Evolutionary conservation across 2,329 filamentous ascomycete species (phyloP).

Genomic region (Penicillium sp.): DNA sequence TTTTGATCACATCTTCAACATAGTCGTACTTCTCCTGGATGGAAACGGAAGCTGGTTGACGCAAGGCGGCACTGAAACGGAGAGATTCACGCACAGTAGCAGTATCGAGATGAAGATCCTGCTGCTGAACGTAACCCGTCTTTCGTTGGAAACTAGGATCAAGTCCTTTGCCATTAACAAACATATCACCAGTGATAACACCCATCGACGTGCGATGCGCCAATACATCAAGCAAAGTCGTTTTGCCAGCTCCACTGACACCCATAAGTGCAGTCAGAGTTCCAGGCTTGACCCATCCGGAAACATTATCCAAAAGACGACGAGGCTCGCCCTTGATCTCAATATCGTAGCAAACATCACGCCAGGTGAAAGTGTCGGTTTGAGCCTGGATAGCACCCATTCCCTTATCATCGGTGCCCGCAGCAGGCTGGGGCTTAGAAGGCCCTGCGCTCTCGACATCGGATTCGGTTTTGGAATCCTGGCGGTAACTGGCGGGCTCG

Average conservation of each 20-base stretch:
- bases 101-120: slow-evolving; percentile 81
- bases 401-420: not conserved
- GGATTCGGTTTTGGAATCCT: slow-evolving; percentile 1
- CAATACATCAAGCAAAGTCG: slow-evolving; percentile 80
- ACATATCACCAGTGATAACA: slow-evolving; percentile 80
- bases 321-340: slow-evolving; percentile 71
- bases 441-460: slow-evolving; percentile 50
- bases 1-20: slow-evolving; percentile 81
- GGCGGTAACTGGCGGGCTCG: slow-evolving; percentile 16
- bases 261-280: slow-evolving; percentile 88
- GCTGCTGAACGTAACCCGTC: slow-evolving; percentile 67
- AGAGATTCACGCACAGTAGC: slow-evolving; percentile 85
- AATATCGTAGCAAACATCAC: slow-evolving; percentile 74
- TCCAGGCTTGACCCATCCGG: slow-evolving; percentile 91
- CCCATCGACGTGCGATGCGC: slow-evolving; percentile 83
- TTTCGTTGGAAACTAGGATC: slow-evolving; percentile 49
- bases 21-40: slow-evolving; percentile 75
- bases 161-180: slow-evolving; percentile 68
- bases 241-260: slow-evolving; percentile 86
- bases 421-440: not conserved
- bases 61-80: slow-evolving; percentile 77
- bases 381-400: slow-evolving; percentile 53
- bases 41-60: slow-evolving; percentile 72
- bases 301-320: slow-evolving; percentile 76
- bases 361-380: slow-evolving; percentile 78